A percentile compares a stretch with the other conserved stretches of the same genome.
Evolutionary conservation across 1,284 basidiomycete genomes (phyloP).

Genomic region (Coriolopsis trogii): DNA sequence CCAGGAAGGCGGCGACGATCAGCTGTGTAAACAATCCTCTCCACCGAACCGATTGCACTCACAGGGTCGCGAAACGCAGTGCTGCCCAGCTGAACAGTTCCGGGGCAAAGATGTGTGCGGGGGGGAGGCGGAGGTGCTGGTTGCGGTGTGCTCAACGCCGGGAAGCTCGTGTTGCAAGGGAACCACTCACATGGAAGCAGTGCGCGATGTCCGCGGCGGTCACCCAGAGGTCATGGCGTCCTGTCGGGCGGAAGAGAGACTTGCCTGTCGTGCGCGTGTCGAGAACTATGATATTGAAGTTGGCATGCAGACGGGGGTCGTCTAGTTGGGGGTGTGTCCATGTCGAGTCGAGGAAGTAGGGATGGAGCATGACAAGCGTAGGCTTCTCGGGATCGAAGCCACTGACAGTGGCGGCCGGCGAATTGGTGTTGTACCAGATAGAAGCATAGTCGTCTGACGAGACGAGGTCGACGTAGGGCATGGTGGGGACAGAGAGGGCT

Average conservation of each 20-base stretch:
- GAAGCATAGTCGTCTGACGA: slow-evolving; percentile 66
- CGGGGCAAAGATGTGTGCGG: slow-evolving; percentile 68
- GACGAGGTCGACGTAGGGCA: slow-evolving; percentile 74
- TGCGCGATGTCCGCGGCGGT: slow-evolving; percentile 74
- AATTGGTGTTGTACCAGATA: slow-evolving; percentile 72
- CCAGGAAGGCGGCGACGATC: slow-evolving; percentile 4
- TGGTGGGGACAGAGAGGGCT: slow-evolving; percentile 36
- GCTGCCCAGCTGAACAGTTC: slow-evolving; percentile 46
- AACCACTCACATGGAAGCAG: slow-evolving; percentile 54
- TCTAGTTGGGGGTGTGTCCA: slow-evolving; percentile 71
- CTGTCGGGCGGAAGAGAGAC: slow-evolving; percentile 54
- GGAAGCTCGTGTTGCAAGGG: neutral
- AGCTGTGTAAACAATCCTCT: slow-evolving; percentile 1
- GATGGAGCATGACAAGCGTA: slow-evolving; percentile 67
- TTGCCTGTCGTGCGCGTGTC: slow-evolving; percentile 72
- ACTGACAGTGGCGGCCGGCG: slow-evolving; percentile 55
- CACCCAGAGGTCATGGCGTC: slow-evolving; percentile 70
- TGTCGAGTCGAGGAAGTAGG: slow-evolving; percentile 64
- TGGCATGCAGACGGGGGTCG: slow-evolving; percentile 57
- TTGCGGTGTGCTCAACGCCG: slow-evolving; percentile 5
- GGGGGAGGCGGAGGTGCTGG: slow-evolving; percentile 64
- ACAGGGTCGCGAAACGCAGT: slow-evolving; percentile 66
- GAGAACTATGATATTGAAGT: slow-evolving; percentile 73
- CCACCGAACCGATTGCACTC: slow-evolving; percentile 25
- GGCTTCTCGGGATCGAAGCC: slow-evolving; percentile 67